Evolutionary conservation across 139 green algal species (phyloP), one percentile per base, ranked within the genome.

Genomic region (Chlamydomonas sp.): DNA sequence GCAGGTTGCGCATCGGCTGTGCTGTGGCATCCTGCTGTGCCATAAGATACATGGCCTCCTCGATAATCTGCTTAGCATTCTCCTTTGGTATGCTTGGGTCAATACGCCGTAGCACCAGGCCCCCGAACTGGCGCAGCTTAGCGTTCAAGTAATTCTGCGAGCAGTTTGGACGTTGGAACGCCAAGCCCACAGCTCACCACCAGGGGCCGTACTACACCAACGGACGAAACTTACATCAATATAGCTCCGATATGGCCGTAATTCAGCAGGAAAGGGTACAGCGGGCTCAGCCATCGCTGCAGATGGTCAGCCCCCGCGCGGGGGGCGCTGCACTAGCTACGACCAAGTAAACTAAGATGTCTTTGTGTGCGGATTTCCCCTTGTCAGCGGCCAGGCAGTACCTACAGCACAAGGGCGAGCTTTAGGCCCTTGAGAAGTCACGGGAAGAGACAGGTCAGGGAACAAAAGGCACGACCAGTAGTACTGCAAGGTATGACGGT

Each of bases 91-190:
- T 62, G 14, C 66, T 76, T 3, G 85, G 75, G 17, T 85, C 79
- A 10, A 93, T 16, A 0, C 78, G 68, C 66, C 81, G 80, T 0
- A 72, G 72, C 12, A 93, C 90, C 3, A 78, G 76, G 2, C 59
- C 62, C 2, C 79, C 88, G 89, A 95, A 95, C n/a, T 91, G 85
- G 61, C 91, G 86, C 20, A 95, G 61, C 69, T 90, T 91, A 14
- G 84, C 87, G 16, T 78, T 64, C 10, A 90, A 77, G 60, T 95
- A 95, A 3, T 72, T 60, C 90, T 94, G 87, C 57, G 63, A 3
- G 73, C 63, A 10, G 31, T 5, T 59, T 10, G 67, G 49, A 5
- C 8, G 67, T 80, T 66, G 6, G 14, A 77, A 64, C 31, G 31
- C 31, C 0, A 49, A 49, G 31, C 31, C 31, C 31, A 49, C 31